Evolutionary conservation across 257 asterid genomes (phyloP).

Genomic region (Lantana camara): DNA sequence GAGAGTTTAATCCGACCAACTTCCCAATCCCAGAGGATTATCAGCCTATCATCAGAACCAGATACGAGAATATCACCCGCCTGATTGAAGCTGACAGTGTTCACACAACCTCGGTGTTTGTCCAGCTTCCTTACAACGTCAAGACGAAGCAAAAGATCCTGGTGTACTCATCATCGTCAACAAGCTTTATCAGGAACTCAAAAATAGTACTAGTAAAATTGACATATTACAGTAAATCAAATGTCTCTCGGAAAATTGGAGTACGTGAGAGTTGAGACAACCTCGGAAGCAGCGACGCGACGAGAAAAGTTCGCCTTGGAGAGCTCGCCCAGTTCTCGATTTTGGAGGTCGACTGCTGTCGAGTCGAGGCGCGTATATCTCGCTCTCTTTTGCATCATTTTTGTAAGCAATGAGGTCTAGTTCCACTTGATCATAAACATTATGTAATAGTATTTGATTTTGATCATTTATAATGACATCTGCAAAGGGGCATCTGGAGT

Average conservation of each 20-base stretch:
- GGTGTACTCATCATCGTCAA: too few relatives aligned
- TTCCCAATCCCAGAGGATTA: conserved; percentile 5
- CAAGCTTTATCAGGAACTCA: too few relatives aligned
- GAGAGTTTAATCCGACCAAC: neutral
- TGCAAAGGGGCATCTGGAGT: neutral
- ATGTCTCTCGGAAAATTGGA: too few relatives aligned
- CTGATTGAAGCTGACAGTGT: neutral
- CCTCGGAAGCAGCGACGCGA: neutral
- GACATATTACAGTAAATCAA: too few relatives aligned
- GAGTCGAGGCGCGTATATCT: neutral
- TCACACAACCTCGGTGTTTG: conserved; percentile 1
- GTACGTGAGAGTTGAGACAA: too few relatives aligned
- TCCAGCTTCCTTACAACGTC: neutral
- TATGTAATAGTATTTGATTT: too few relatives aligned
- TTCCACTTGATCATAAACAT: neutral
- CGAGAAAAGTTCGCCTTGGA: neutral
- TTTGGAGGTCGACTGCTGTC: neutral
- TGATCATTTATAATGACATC: neutral
- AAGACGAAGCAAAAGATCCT: conserved; percentile 6
- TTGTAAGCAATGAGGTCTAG: neutral
- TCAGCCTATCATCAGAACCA: neutral
- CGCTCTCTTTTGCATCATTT: neutral
- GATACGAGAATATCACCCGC: neutral
- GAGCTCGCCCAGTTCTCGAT: neutral
- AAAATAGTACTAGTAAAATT: too few relatives aligned